These are phyloP conservation scores for Pyricularia pennisetigena DNA, from an alignment of 2,329 filamentous ascomycete species.

Conservation along the genomic window DNA sequence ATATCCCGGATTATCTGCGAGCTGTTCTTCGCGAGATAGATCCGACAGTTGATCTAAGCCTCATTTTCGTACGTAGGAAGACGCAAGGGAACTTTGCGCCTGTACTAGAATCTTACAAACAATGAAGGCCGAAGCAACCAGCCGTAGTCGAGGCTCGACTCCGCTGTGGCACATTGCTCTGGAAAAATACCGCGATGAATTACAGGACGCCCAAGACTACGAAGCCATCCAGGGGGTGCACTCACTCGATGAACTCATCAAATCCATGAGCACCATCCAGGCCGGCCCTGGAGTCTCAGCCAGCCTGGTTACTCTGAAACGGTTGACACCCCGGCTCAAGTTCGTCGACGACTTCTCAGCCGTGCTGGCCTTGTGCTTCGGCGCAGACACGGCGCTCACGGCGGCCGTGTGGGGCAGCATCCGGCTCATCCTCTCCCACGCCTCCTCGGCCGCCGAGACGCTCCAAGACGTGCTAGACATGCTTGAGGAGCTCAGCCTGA, in stretches of 20 bases:
- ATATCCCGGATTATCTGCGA: not conserved
- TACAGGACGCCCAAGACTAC: slow-evolving; percentile 8
- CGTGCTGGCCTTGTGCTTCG: slow-evolving; percentile 16
- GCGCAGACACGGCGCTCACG: slow-evolving; percentile 16
- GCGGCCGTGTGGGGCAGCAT: slow-evolving; percentile 19
- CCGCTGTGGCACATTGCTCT: slow-evolving; percentile 13
- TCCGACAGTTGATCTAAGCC: not conserved
- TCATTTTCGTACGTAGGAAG: not conserved
- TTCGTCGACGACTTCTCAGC: slow-evolving; percentile 19
- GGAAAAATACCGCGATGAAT: slow-evolving; percentile 13
- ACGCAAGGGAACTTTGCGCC: not conserved
- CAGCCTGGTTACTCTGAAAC: slow-evolving; percentile 8
- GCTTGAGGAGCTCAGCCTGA: slow-evolving; percentile 18
- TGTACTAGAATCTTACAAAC: not conserved
- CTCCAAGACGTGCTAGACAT: slow-evolving; percentile 17
- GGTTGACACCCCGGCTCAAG: slow-evolving; percentile 14
- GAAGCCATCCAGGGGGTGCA: slow-evolving; percentile 10
- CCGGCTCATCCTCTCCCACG: slow-evolving; percentile 14
- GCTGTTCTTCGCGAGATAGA: not conserved
- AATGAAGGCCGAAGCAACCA: not conserved
- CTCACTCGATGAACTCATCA: slow-evolving; percentile 14
- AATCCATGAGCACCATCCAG: slow-evolving; percentile 6
- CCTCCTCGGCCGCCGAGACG: slow-evolving; percentile 14
- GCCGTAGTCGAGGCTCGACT: slow-evolving; percentile 4
- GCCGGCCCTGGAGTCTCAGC: slow-evolving; percentile 4